Evolutionary conservation across 2,329 filamentous ascomycete genomes (phyloP), one percentile per base, ranked within the genome.

Genomic region (Fusarium fracticaudum): DNA sequence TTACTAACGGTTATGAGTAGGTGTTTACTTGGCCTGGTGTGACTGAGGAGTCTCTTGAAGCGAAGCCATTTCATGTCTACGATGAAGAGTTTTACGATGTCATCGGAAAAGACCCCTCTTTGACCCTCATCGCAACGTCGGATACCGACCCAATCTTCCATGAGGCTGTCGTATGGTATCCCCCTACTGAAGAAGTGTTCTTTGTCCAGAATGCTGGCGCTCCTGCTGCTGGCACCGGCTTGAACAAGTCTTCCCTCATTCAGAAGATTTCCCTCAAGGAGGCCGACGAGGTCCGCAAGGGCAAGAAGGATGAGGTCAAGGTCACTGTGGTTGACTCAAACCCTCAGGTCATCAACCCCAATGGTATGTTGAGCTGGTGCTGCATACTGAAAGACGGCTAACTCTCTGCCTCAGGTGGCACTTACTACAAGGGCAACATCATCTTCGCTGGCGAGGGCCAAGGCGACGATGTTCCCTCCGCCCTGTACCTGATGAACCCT

Each of bases 141-240:
- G 83, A 80, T 0, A 79, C 76, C 0, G 82, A 88, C 58, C 86
- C 86, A 0, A 71, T 88, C 12, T 90, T 88, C 53, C 88, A 90
- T 61, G 88, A 90, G 71, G 88, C 88, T 8, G 86, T 87, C 11
- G 83, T 88, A 0, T 90, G 86, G 86, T 86, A 83, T 29, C 79
- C 76, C 9, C 82, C 81, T 4, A 87, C 85, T 0, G 84, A 88
- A 33, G 87, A 89, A 64, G 81, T 88, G 13, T 88, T 89, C 75
- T 89, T 89, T 55, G 86, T 84, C 1, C 87, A 89, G 65, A 87
- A 86, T 44, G 87, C 87, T 1, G 87, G 87, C 0, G 80, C 83
- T 1, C 71, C 67, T 1, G 85, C 80, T 10, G 83, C 86, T 6
- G 87, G 87, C 3, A 89, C 87, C 1, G 84, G 87, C 0, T 76